A percentile compares a stretch with the other conserved stretches of the same genome.
phyloP scores from a whole-genome alignment of 2,329 filamentous ascomycete species.

The Gyromitra esculenta region DNA sequence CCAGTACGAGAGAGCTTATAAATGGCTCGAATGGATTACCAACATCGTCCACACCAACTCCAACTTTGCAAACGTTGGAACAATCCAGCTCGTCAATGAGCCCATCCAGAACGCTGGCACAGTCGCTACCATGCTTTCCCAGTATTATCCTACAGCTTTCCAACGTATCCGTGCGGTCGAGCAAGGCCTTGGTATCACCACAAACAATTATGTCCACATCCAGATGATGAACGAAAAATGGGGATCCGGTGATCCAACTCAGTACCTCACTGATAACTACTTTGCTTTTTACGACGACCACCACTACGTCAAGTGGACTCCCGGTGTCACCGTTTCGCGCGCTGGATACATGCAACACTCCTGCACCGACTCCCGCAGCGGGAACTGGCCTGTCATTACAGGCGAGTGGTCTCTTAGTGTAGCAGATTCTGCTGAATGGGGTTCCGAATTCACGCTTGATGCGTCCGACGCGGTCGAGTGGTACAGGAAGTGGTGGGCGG shows the following conservation, averaged over 20 bases:
- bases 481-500: slow-evolving; percentile 69
- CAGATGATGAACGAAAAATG: slow-evolving; percentile 67
- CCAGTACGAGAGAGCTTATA: slow-evolving; percentile 69
- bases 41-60: slow-evolving; percentile 52
- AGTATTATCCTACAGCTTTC: slow-evolving; percentile 65
- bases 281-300: slow-evolving; percentile 69
- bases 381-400: slow-evolving; percentile 65
- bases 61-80: slow-evolving; percentile 53
- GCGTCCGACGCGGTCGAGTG: slow-evolving; percentile 62
- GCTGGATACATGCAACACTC: slow-evolving; percentile 65
- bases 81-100: slow-evolving; percentile 61
- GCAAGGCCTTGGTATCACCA: slow-evolving; percentile 61
- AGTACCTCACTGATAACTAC: slow-evolving; percentile 62
- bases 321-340: slow-evolving; percentile 62
- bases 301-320: slow-evolving; percentile 68
- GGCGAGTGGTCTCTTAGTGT: slow-evolving; percentile 70
- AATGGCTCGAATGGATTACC: slow-evolving; percentile 66
- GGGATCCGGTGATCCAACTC: slow-evolving; percentile 67
- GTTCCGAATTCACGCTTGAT: slow-evolving; percentile 60
- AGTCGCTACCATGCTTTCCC: slow-evolving; percentile 61
- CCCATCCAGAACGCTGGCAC: slow-evolving; percentile 69
- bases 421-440: slow-evolving; percentile 64
- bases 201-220: slow-evolving; percentile 66
- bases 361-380: slow-evolving; percentile 64
- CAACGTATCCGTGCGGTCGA: slow-evolving; percentile 66